Evolutionary conservation across 371 early-diverging fungal species (phyloP), one percentile per base, ranked within the genome.

Genomic region (Syncephalastrum sp.): DNA sequence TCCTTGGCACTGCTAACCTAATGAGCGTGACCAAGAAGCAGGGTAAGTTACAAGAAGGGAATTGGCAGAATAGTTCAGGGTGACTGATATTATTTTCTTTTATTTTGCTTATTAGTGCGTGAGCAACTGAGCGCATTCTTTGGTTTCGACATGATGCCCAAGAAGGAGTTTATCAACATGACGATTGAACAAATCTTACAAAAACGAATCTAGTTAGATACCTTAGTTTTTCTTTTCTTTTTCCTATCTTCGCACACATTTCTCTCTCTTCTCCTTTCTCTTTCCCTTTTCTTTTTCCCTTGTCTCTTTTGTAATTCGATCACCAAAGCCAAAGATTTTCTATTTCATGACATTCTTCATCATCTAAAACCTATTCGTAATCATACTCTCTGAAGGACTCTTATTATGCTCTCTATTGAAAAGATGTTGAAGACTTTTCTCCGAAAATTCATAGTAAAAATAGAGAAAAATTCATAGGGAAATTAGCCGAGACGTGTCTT

Each of bases 111-210:
- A 38, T 29, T 70, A 82, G 95, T 97, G 13, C 77, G 97, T 14
- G 89, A 92, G 57, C 85, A 90, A 64, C 70, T 97, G 45, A 70
- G 82, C 17, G 64, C 75, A n/a, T 79, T 87, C 57, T 95, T 93
- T 74, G 90, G 90, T 1, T 82, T 90, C 24, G 95, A 96, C 54
- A 73, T 97, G 79, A 79, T 82, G 5, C 72, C 82, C 4, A 80
- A 86, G 64, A 93, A 92, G 68, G 93, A 94, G 50, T 93, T 85
- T 64, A 94, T 96, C 63, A 90, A 95, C 67, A 77, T 83, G 45
- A 85, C 86, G 59, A 95, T 97, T 56, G 95, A 94, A 69, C 71
- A 78, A 24, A 70, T 84, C 43, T 59, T 82, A 46, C 77, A 77
- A 61, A 77, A 74, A 44, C 69, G 76, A 46, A 60, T 79, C 53